Evolutionary conservation across 139 green algal genomes (phyloP), one percentile per base, ranked within the genome.

Genomic region (Micractinium conductrix): DNA sequence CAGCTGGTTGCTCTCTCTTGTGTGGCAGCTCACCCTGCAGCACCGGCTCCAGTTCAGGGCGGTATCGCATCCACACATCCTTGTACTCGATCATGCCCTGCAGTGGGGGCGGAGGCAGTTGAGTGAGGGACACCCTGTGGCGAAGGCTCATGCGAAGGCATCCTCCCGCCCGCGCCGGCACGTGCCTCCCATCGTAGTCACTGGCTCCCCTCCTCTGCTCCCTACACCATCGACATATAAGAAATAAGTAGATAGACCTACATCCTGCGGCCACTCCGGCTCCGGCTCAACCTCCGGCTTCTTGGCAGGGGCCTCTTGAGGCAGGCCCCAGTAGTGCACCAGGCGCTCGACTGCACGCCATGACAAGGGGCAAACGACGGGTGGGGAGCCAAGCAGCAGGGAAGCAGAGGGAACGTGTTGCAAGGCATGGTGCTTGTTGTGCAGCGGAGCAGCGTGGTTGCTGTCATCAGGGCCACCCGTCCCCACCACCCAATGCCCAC

Each of bases 21-120:
- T n/a, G n/a, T n/a, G n/a, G n/a, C 14, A 2, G 37, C 48, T 28
- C 26, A 88, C 90, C 80, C 53, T 90, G 90, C 12, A 99, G 89
- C 45, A 98, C 94, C 78, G 95, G 90, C 19, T 94, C 93, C 81
- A 98, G 92, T 45, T 93, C 91, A 16, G 92, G 89, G 24, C 96
- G 89, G 89, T 99, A 99, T 9, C 94, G 88, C 95, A 99, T 94
- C 74, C 85, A 87, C n/a, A 97, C 86, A 53, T 91, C 81, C 17
- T 89, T 33, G 73, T 93, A 94, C 33, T 85, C 55, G 30, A 98
- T 88, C 14, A 74, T 80, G 24, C 96, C 95, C 75, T 92, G 62
- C 21, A n/a, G n/a, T n/a, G n/a, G n/a, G n/a, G n/a, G n/a, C n/a
- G n/a, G n/a, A n/a, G n/a, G n/a, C n/a, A n/a, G n/a, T n/a, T n/a